Evolutionary conservation across 306 rosid species (phyloP), one percentile per base, ranked within the genome.

Genomic region (Malus sieversii): DNA sequence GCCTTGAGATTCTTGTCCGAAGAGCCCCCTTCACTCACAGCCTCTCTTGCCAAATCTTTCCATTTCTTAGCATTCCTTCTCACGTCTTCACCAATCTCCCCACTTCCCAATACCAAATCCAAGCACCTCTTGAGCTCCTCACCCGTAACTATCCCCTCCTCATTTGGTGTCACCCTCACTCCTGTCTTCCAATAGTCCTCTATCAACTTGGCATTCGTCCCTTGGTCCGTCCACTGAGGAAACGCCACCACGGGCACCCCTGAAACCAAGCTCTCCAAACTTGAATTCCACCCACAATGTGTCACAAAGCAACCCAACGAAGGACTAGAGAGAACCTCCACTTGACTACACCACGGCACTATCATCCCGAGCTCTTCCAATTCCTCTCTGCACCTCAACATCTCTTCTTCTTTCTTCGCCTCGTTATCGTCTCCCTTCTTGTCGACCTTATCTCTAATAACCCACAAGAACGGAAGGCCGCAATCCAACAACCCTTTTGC

Each of bases 251-350:
- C 38, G 0, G 84, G 84, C 23, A 76, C 55, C 64, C 86, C 86
- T 0, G 38, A 62, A 52, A n/a, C 74, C 74, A 83, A 32, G 75
- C 86, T 68, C 58, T 83, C 86, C 10, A 83, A 10, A 0, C 53
- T 79, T 2, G 86, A 83, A 63, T 83, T 83, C 86, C 86, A 83
- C 1, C 86, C 86, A 12, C 86, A 83, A 32, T 83, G 86, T 2
- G 81, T 79, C 72, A 83, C 45, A 10, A 83, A 83, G 19, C 83
- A 79, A 53, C 81, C 86, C 73, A 75, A 18, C 0, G 86, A 67
- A 20, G 68, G 25, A 23, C 44, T 70, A 2, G 70, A 66, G 73
- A 83, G 25, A n/a, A 79, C 86, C 55, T 76, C 73, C 10, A 83
- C 33, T 42, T 83, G 86, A 18, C 66, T n/a, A 6, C 86, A 79